phyloP scores from a whole-genome alignment of 2,329 filamentous ascomycete genomes.

The Cadophora sp. region DNA sequence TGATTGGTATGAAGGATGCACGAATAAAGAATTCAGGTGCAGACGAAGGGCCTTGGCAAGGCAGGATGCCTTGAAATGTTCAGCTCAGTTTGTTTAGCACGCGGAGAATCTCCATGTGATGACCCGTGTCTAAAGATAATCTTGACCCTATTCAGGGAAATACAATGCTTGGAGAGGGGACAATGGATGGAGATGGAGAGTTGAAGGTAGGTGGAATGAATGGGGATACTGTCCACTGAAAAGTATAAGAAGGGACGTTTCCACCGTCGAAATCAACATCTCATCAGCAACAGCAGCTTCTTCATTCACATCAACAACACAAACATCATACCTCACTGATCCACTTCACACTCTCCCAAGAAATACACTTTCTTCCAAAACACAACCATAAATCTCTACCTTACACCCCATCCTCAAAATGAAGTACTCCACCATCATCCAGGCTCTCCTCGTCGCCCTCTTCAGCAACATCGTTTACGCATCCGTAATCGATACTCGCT shows the following conservation, averaged over 20 bases:
- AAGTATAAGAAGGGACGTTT: slow-evolving; percentile 6
- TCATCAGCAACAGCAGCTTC: not conserved
- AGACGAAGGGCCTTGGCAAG: not conserved
- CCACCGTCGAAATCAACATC: not conserved
- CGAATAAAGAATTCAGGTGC: not conserved
- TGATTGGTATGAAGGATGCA: not conserved
- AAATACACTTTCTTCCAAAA: not conserved
- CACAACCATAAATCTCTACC: not conserved
- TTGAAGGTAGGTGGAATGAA: not conserved
- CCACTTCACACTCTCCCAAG: not conserved
- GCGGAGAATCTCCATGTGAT: not conserved
- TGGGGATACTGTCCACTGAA: not conserved
- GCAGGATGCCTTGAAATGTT: not conserved
- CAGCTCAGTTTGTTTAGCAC: not conserved
- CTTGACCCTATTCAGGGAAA: slow-evolving; percentile 4
- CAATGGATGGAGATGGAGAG: not conserved
- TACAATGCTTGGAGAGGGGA: not conserved
- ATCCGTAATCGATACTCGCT: not conserved
- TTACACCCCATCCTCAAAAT: not conserved
- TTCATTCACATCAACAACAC: not conserved
- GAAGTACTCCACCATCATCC: slow-evolving; percentile 11
- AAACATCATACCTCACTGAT: not conserved
- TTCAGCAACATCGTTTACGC: slow-evolving; percentile 5
- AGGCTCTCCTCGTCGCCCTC: not conserved
- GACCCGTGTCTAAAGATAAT: not conserved